These are phyloP conservation scores for Cryptococcus jaspeensis DNA, from an alignment of 1,284 basidiomycete species.

Conservation along the genomic window DNA sequence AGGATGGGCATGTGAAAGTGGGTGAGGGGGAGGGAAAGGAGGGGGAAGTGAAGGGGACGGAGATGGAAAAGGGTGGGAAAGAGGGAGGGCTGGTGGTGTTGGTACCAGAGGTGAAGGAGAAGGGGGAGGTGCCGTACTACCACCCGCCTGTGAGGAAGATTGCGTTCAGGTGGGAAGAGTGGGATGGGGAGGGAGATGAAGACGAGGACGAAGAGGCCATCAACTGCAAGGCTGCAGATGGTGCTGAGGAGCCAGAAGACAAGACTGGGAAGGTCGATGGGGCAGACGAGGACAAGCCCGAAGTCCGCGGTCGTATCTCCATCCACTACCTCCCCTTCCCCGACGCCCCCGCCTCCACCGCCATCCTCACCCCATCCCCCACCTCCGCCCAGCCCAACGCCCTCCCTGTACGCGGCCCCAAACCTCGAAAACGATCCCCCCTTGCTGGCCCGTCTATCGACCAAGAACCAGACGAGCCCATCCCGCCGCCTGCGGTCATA, in stretches of 20 bases:
- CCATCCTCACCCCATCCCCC: background rate
- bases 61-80: conserved; percentile 7
- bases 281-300: conserved; percentile 3
- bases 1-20: conserved; percentile 3
- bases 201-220: background rate
- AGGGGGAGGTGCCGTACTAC: conserved; percentile 45
- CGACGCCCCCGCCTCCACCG: conserved; percentile 8
- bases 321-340: conserved; percentile 38
- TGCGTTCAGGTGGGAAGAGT: conserved; percentile 36
- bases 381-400: background rate
- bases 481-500: conserved; percentile 10
- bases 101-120: conserved; percentile 28
- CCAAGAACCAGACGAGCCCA: background rate
- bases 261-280: conserved; percentile 8
- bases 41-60: background rate
- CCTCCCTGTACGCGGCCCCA: background rate
- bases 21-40: too few species aligned
- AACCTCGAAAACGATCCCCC: conserved; percentile 31
- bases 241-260: background rate
- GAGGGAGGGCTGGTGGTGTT: conserved; percentile 36
- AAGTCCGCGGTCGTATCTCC: conserved; percentile 19
- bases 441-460: conserved; percentile 28
- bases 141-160: conserved; percentile 45
- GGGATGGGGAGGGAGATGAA: background rate
- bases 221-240: background rate